phyloP scores from a whole-genome alignment of 1,284 basidiomycete genomes.

The Coniferiporia sulphurascens region DNA sequence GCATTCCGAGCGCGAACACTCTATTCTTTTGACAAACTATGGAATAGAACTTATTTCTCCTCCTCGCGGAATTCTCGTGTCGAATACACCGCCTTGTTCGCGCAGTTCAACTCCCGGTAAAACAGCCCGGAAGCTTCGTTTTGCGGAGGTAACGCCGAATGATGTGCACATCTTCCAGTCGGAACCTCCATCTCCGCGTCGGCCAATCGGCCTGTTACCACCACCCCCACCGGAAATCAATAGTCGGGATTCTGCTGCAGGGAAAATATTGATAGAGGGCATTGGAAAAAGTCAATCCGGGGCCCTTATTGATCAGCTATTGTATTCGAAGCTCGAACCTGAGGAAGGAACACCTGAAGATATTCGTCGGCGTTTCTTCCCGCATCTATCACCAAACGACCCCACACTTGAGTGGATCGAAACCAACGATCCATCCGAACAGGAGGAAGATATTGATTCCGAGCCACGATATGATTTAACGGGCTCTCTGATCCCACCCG shows the following conservation, averaged over 20 bases:
- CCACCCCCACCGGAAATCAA: slow-evolving; percentile 39
- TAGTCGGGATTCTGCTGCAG: slow-evolving; percentile 29
- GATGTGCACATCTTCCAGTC: slow-evolving; percentile 76
- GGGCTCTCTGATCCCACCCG: slow-evolving; percentile 57
- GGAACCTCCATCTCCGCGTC: slow-evolving; percentile 66
- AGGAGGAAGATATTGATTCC: slow-evolving; percentile 22
- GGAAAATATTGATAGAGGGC: background rate
- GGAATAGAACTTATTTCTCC: slow-evolving; percentile 50
- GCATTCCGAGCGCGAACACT: background rate
- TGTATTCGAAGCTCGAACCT: slow-evolving; percentile 28
- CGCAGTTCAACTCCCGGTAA: slow-evolving; percentile 24
- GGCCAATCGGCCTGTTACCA: slow-evolving; percentile 36
- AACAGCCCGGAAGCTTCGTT: slow-evolving; percentile 40
- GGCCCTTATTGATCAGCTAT: background rate
- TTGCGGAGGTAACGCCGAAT: slow-evolving; percentile 45
- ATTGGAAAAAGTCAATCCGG: background rate
- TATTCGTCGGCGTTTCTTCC: slow-evolving; percentile 83
- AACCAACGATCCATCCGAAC: slow-evolving; percentile 19
- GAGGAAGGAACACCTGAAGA: slow-evolving; percentile 78
- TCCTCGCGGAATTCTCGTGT: slow-evolving; percentile 30
- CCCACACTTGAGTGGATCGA: slow-evolving; percentile 77
- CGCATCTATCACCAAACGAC: slow-evolving; percentile 61
- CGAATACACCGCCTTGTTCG: slow-evolving; percentile 33
- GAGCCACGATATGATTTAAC: slow-evolving; percentile 66
- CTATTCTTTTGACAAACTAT: background rate